Conservation (phyloP, 768 basidiomycete genomes). For the Ramaria sp. region DNA sequence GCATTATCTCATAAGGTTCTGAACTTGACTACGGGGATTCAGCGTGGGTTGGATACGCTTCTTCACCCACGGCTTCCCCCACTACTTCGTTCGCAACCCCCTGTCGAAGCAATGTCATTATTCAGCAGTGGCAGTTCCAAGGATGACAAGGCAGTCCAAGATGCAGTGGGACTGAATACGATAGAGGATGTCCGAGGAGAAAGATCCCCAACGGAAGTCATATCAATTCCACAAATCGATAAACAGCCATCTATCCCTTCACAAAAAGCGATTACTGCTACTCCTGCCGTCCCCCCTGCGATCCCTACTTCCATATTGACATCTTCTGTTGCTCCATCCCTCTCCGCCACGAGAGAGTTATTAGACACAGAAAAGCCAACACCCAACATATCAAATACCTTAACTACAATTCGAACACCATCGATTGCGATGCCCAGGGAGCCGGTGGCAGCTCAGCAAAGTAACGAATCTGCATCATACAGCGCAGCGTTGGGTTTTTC, state of each 20-base stretch:
- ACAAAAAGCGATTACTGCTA: not conserved
- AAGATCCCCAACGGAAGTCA: not conserved
- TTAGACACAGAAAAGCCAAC: not conserved
- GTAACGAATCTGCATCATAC: conserved; percentile 1
- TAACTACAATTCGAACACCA: not conserved
- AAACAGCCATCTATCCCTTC: not conserved
- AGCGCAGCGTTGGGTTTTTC: not conserved
- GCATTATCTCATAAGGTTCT: not conserved
- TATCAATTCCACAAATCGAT: not conserved
- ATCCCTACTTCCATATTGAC: not conserved
- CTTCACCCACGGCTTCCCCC: conserved; percentile 77
- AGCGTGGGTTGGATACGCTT: conserved; percentile 38
- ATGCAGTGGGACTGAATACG: conserved; percentile 27
- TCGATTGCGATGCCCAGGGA: too few relatives aligned
- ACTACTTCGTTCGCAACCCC: conserved; percentile 54
- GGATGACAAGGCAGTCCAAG: conserved; percentile 44
- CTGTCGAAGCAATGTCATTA: conserved; percentile 48
- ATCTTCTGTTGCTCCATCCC: not conserved
- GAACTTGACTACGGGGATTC: not conserved
- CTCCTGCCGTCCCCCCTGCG: not conserved
- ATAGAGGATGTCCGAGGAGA: not conserved
- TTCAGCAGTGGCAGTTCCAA: conserved; percentile 51
- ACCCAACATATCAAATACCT: not conserved
- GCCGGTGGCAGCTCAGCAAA: conserved; percentile 1
- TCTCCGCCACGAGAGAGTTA: not conserved